Evolutionary conservation across 2,329 filamentous ascomycete species (phyloP).

Genomic region (Fusarium chaquense): DNA sequence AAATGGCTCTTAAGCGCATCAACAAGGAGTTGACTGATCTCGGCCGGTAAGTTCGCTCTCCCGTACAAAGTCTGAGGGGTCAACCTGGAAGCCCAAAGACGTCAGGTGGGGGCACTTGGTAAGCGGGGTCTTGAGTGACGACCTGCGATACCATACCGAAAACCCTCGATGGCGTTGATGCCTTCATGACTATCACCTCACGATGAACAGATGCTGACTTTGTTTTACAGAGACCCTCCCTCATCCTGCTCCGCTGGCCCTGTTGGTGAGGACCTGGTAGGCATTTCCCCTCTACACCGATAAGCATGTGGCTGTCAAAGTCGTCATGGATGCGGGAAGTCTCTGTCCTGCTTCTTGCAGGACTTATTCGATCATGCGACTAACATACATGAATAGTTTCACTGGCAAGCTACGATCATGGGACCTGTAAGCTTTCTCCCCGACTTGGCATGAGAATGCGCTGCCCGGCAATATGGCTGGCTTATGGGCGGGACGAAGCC

Average conservation of each 20-base stretch:
- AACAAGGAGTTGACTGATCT: slow-evolving; percentile 94
- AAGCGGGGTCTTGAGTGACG: slow-evolving; percentile 52
- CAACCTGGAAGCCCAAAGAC: slow-evolving; percentile 47
- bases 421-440: slow-evolving; percentile 79
- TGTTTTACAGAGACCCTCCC: slow-evolving; percentile 83
- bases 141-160: slow-evolving; percentile 26
- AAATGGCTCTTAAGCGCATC: slow-evolving; percentile 92
- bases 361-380: slow-evolving; percentile 21
- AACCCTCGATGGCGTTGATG: slow-evolving; percentile 25
- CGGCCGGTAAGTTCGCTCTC: slow-evolving; percentile 75
- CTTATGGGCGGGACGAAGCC: slow-evolving; percentile 33
- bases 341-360: not conserved
- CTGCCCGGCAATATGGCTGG: slow-evolving; percentile 20
- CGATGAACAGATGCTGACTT: slow-evolving; percentile 38
- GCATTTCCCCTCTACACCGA: slow-evolving; percentile 56
- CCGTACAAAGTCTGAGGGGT: slow-evolving; percentile 41
- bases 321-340: slow-evolving; percentile 29
- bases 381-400: slow-evolving; percentile 74
- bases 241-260: slow-evolving; percentile 98
- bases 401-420: slow-evolving; percentile 99
- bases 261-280: slow-evolving; percentile 96
- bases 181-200: not conserved
- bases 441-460: slow-evolving; percentile 5
- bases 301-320: slow-evolving; percentile 35
- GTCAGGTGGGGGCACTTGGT: slow-evolving; percentile 54